Evolutionary conservation across 106 monocot genomes (phyloP), one percentile per base, ranked within the genome.

Genomic region (Platanthera guangdongensis): DNA sequence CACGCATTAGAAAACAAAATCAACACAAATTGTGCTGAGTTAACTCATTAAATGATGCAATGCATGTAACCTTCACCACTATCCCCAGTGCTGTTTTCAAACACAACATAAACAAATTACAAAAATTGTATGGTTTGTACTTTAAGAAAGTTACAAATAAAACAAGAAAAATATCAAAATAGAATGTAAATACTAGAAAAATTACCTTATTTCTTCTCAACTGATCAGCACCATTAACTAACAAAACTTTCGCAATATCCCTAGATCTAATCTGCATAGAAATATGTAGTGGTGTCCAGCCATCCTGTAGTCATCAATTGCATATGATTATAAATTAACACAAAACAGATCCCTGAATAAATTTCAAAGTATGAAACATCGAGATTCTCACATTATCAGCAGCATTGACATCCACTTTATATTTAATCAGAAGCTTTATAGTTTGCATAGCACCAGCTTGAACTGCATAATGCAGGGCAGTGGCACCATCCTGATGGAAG

Each of bases 391-490:
- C 97, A 80, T 89, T 80, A 87, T 99, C 97, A 15, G 88, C 84
- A 81, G 82, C 83, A 85, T 99, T 99, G 15, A 99, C 85, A 81
- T 99, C 97, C 76, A 90, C 97, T 76, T 88, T 90, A 72, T 88
- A 88, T 75, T 99, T 99, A 16, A 99, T 92, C 22, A 94, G 78
- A 50, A 99, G 79, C 84, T 99, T 99, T 53, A 94, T 94, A 49
- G 94, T 92, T 83, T 94, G 94, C 82, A 92, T 83, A 10, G 97
- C 97, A 75, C 94, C 89, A 82, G 87, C 92, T 99, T 99, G 91
- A 82, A 92, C 94, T 10, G 91, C 97, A 84, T 88, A 78, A 88
- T 99, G 97, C 45, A 99, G 80, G 47, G 94, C 85, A 54, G 92
- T 94, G 45, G 94, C 94, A 80, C 97, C 94, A 90, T 92, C 83